Percentiles rank a stretch among this genome's conserved stretches.
These are phyloP conservation scores for Coniochaeta ligniaria DNA, from an alignment of 2,329 filamentous ascomycete species.

Conservation along the genomic window DNA sequence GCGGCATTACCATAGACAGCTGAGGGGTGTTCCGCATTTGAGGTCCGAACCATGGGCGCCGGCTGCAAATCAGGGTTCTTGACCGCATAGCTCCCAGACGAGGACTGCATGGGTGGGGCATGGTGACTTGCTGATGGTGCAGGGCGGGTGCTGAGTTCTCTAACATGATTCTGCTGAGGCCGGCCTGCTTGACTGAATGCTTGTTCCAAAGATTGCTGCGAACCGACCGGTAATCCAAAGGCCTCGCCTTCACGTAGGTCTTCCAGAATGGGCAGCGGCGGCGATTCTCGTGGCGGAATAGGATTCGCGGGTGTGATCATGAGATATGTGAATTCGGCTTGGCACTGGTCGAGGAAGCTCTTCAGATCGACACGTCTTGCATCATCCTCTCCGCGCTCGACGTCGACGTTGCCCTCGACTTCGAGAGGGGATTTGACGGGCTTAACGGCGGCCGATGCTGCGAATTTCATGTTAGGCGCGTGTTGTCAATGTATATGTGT, in stretches of 20 bases:
- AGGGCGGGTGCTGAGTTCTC: conserved; percentile 46
- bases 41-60: conserved; percentile 44
- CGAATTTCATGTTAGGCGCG: conserved; percentile 3
- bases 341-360: conserved; percentile 56
- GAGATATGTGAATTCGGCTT: conserved; percentile 60
- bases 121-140: conserved; percentile 50
- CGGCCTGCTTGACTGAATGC: conserved; percentile 19
- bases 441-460: neutral
- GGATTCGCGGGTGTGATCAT: conserved; percentile 63
- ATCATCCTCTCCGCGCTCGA: conserved; percentile 43
- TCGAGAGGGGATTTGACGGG: conserved; percentile 33
- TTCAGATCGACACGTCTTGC: conserved; percentile 46
- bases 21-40: conserved; percentile 32
- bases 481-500: neutral
- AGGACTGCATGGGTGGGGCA: conserved; percentile 43
- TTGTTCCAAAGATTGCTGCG: conserved; percentile 19
- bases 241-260: conserved; percentile 49
- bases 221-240: conserved; percentile 33
- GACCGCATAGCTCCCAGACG: conserved; percentile 19
- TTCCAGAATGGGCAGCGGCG: conserved; percentile 50
- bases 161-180: conserved; percentile 44
- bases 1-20: conserved; percentile 24
- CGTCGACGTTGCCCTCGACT: conserved; percentile 26
- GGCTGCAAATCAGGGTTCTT: conserved; percentile 33
- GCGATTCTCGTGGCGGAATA: conserved; percentile 55